Evolutionary conservation across 2,329 filamentous ascomycete genomes (phyloP), one percentile per base, ranked within the genome.

Genomic region (Fusarium fracticaudum): DNA sequence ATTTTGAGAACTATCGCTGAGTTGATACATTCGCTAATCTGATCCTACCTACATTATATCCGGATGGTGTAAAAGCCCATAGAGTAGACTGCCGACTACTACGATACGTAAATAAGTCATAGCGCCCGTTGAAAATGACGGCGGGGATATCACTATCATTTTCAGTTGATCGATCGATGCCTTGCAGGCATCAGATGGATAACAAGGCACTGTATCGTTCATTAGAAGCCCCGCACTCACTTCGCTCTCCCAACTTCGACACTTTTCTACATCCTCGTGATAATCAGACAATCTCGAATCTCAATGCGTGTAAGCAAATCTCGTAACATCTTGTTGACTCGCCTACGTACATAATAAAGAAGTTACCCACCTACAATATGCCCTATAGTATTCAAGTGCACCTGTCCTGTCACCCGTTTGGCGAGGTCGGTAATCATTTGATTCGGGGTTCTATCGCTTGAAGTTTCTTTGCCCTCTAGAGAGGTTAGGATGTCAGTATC

Each of bases 81-180:
- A 37, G 38, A n/a, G 15, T 33, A 38, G 57, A 29, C 31, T 20
- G 22, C 15, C 17, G 20, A 33, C 29, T 17, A 35, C 33, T 35
- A 35, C 14, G 33, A 14, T 35, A 35, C 8, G 33, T 35, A 35
- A 35, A 35, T 35, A 38, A 17, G n/a, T 37, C 29, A 53, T 69
- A 41, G 33, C 35, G 50, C 48, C 58, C 45, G 59, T 70, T 70
- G 41, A 35, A 45, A 33, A 59, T 31, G 58, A 57, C 24, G 59
- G 66, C 24, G 29, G 40, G 31, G 38, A 37, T 41, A 41, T 47
- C 37, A 47, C 40, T 37, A 18, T 8, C 18, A 8, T 62, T 31
- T 8, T 29, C 31, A 17, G 33, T 26, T 44, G 20, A 31, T 31
- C 35, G 37, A 55, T 54, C 24, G 24, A 54, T 40, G 26, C 14